These are phyloP conservation scores for Blastobotrys illinoisensis DNA, from an alignment of 1,139 yeast genomes.

Conservation along the genomic window DNA sequence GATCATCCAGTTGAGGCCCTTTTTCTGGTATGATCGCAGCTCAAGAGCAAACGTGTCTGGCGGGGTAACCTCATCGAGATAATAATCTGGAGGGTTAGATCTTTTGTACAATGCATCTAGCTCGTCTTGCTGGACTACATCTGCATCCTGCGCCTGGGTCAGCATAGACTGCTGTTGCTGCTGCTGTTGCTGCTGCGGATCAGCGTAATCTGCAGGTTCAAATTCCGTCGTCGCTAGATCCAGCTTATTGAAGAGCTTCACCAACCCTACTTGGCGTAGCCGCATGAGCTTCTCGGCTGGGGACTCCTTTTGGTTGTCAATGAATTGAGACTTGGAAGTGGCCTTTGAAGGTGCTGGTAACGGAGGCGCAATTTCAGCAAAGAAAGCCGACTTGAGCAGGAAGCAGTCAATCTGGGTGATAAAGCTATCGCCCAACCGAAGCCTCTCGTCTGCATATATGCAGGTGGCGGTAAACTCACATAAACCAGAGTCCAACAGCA, in stretches of 20 bases:
- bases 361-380: conserved; percentile 22
- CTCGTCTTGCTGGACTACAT: conserved; percentile 52
- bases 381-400: conserved; percentile 51
- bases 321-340: conserved; percentile 8
- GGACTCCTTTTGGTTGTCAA: conserved; percentile 42
- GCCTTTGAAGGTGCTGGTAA: conserved; percentile 4
- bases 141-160: conserved; percentile 21
- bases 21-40: conserved; percentile 68
- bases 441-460: conserved; percentile 50
- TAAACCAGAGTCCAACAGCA: conserved; percentile 54
- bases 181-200: conserved; percentile 2
- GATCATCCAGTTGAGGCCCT: conserved; percentile 81
- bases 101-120: conserved; percentile 67
- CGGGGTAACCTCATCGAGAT: conserved; percentile 63
- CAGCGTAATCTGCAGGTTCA: conserved; percentile 12
- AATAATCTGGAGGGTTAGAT: conserved; percentile 41
- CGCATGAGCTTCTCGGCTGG: conserved; percentile 49
- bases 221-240: conserved; percentile 29
- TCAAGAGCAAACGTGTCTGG: conserved; percentile 51
- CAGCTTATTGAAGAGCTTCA: conserved; percentile 51
- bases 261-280: conserved; percentile 52
- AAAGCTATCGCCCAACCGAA: conserved; percentile 71
- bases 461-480: conserved; percentile 55
- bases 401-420: conserved; percentile 59
- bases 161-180: not conserved